phyloP scores from a whole-genome alignment of 1,284 basidiomycete genomes.

The Gastroboletus turbinatus region DNA sequence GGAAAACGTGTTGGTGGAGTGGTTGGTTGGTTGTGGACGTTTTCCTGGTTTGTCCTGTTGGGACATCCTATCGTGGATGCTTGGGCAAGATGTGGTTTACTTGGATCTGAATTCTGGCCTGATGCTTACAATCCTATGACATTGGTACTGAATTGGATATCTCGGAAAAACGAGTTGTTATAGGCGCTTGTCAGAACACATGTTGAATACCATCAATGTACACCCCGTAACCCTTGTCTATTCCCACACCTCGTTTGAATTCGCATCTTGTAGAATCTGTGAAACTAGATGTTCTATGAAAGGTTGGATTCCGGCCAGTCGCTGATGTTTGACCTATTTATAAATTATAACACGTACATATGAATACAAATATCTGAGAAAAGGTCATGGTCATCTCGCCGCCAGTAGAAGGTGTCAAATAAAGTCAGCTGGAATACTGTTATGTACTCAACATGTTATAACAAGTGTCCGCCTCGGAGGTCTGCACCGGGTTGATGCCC shows the following conservation, averaged over 20 bases:
- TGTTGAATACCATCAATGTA: not conserved
- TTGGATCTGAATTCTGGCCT: slow-evolving; percentile 14
- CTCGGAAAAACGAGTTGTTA: not conserved
- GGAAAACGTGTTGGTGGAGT: slow-evolving; percentile 46
- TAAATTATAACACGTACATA: not conserved
- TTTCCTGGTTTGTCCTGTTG: slow-evolving; percentile 45
- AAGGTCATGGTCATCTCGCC: too few species aligned
- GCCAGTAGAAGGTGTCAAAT: not conserved
- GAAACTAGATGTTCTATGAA: not conserved
- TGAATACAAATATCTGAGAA: not conserved
- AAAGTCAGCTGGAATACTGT: too few species aligned
- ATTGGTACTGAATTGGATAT: slow-evolving; percentile 20
- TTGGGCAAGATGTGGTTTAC: slow-evolving; percentile 47
- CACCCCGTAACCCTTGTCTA: not conserved
- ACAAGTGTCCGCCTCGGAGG: not conserved
- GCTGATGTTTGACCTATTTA: not conserved
- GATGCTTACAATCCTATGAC: slow-evolving; percentile 22
- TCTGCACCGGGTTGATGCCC: not conserved
- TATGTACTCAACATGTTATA: not conserved
- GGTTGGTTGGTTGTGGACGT: slow-evolving; percentile 50
- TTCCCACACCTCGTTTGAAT: not conserved
- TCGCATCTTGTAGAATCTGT: not conserved
- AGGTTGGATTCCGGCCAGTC: not conserved
- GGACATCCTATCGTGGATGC: slow-evolving; percentile 49
- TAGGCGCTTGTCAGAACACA: not conserved